Percentiles rank a stretch among this genome's conserved stretches.
These are phyloP conservation scores for Backusella macrospora DNA, from an alignment of 192 early-diverging fungal genomes.

Conservation along the genomic window DNA sequence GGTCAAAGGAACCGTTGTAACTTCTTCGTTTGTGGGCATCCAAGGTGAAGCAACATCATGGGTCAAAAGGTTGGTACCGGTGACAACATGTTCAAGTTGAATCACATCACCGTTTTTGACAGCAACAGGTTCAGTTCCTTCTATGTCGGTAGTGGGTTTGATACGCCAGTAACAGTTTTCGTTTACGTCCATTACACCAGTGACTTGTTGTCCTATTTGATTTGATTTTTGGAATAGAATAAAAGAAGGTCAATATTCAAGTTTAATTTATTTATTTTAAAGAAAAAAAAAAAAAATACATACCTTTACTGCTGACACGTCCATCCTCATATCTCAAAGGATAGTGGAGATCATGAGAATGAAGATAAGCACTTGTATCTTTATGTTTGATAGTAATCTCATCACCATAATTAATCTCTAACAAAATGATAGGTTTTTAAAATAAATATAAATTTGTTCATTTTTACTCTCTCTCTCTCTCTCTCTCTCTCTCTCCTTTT, in stretches of 20 bases:
- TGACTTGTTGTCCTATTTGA: constrained; percentile 84
- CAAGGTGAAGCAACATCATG: constrained; percentile 65
- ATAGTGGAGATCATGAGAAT: constrained; percentile 79
- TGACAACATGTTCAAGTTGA: constrained; percentile 69
- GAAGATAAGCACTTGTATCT: constrained; percentile 74
- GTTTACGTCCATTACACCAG: constrained; percentile 76
- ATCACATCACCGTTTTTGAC: constrained; percentile 78
- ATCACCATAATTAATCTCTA: constrained; percentile 80
- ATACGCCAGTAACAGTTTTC: constrained; percentile 71
- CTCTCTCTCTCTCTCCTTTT: background rate
- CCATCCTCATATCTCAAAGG: constrained; percentile 92
- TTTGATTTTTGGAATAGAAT: constrained; percentile 56
- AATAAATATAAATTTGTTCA: background rate
- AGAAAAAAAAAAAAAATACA: background rate
- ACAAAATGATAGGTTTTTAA: constrained; percentile 63
- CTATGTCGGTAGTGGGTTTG: constrained; percentile 31
- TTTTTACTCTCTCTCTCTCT: background rate
- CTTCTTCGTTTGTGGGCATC: constrained; percentile 67
- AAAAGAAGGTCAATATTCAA: background rate
- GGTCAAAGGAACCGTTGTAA: constrained; percentile 63
- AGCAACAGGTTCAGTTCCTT: constrained; percentile 44
- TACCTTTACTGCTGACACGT: constrained; percentile 83
- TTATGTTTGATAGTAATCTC: constrained; percentile 82
- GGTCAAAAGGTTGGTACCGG: constrained; percentile 61
- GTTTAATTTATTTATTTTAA: no score